A percentile compares a stretch with the other conserved stretches of the same genome.
phyloP scores from a whole-genome alignment of 768 basidiomycete species.

The Phaeotremella fagi region DNA sequence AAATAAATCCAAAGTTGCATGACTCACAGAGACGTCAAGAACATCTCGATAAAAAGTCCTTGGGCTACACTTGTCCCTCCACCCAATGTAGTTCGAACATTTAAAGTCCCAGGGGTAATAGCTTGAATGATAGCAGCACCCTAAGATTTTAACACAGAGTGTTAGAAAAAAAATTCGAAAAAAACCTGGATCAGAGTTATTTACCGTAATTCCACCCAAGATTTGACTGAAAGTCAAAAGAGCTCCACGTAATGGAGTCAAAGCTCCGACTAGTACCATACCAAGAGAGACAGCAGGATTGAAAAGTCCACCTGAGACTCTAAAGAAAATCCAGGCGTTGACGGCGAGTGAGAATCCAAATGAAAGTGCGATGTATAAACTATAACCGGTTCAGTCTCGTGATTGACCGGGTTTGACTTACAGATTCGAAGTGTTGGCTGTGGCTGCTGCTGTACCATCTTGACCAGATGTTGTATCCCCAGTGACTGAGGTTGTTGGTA shows the following conservation, averaged over 20 bases:
- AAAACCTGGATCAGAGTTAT: background rate
- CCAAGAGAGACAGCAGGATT: conserved; percentile 50
- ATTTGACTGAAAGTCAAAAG: conserved; percentile 47
- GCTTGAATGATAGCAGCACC: conserved; percentile 46
- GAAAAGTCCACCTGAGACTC: conserved; percentile 48
- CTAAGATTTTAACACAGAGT: background rate
- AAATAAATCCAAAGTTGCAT: background rate
- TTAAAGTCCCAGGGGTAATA: conserved; percentile 45
- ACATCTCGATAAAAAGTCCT: conserved; percentile 50
- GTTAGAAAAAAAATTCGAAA: background rate
- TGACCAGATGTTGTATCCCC: conserved; percentile 38
- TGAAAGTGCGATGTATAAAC: conserved; percentile 44
- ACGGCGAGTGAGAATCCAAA: conserved; percentile 48
- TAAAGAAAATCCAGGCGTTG: conserved; percentile 49
- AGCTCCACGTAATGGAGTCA: conserved; percentile 46
- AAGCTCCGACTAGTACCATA: conserved; percentile 47
- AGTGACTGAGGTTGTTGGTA: conserved; percentile 43
- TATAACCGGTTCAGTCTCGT: background rate
- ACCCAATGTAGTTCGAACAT: conserved; percentile 34
- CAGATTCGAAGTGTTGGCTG: conserved; percentile 45
- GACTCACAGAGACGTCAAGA: conserved; percentile 44
- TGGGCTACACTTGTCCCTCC: conserved; percentile 43
- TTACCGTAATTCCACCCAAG: conserved; percentile 46
- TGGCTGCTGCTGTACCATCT: conserved; percentile 28
- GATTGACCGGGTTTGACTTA: background rate